Conservation (phyloP, 345 rosid species). For the Adansonia digitata region DNA sequence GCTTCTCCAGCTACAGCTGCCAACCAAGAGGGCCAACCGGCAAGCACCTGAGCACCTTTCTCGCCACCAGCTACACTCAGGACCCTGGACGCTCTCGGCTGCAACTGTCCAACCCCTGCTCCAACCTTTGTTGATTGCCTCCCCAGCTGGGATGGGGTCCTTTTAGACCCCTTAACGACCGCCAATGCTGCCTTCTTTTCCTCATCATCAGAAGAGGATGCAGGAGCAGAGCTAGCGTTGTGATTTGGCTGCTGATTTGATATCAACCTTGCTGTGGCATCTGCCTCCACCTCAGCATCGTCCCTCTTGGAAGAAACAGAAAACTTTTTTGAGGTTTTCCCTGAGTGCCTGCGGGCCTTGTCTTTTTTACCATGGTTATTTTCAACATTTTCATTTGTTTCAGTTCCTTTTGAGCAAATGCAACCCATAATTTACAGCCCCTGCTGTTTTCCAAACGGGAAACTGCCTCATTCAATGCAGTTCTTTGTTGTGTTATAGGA, state of each 20-base stretch:
- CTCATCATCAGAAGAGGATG: conserved; percentile 30
- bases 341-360: conserved; percentile 2
- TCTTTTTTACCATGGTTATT: conserved; percentile 28
- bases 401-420: conserved; percentile 69
- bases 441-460: conserved; percentile 20
- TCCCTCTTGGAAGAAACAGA: neutral
- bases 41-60: conserved; percentile 61
- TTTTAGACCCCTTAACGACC: conserved; percentile 13
- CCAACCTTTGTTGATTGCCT: conserved; percentile 14
- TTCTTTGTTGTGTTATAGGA: neutral
- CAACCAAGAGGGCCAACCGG: conserved; percentile 99
- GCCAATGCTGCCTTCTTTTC: conserved; percentile 24
- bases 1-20: conserved; percentile 92
- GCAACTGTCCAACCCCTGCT: conserved; percentile 15
- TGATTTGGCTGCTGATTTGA: neutral
- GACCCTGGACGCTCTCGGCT: conserved; percentile 35
- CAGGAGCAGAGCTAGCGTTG: conserved; percentile 10
- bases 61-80: conserved; percentile 51
- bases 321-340: neutral
- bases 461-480: neutral
- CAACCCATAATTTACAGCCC: conserved; percentile 64
- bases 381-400: conserved; percentile 23
- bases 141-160: conserved; percentile 28
- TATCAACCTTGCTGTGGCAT: conserved; percentile 12
- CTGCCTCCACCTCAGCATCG: conserved; percentile 17